phyloP scores from a whole-genome alignment of 306 rosid genomes.

The Quercus glauca region DNA sequence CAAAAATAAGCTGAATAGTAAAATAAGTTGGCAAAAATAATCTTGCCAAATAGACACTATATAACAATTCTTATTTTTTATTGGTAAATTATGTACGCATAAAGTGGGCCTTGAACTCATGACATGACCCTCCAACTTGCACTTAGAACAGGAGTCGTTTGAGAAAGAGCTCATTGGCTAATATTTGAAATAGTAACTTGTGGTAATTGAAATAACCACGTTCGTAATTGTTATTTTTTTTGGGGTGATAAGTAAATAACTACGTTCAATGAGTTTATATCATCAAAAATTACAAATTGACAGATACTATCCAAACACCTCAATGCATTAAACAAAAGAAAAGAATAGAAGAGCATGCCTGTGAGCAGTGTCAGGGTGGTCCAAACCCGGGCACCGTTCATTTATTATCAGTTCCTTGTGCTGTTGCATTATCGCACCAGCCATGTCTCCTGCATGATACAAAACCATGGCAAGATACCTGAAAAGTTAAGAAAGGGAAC shows the following conservation, averaged over 20 bases:
- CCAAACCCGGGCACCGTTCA: conserved; percentile 95
- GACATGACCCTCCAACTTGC: too few relatives aligned
- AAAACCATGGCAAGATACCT: conserved; percentile 99
- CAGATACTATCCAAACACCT: too few relatives aligned
- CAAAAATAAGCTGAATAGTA: too few relatives aligned
- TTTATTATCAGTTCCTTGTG: conserved; percentile 95
- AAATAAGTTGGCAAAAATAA: too few relatives aligned
- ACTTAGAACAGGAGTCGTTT: too few relatives aligned
- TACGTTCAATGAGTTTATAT: neutral
- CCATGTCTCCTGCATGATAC: conserved; percentile 99
- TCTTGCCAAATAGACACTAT: too few relatives aligned
- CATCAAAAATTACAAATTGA: neutral
- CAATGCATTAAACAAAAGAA: neutral
- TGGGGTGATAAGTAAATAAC: neutral
- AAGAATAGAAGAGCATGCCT: conserved; percentile 48
- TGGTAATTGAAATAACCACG: neutral
- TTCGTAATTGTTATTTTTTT: too few relatives aligned
- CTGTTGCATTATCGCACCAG: conserved; percentile 95
- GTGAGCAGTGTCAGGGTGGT: conserved; percentile 99
- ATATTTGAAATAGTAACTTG: neutral
- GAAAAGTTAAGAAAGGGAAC: conserved; percentile 31
- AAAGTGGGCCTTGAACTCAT: too few relatives aligned
- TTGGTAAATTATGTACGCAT: too few relatives aligned
- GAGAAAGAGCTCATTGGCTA: too few relatives aligned
- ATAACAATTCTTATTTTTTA: too few relatives aligned